Evolutionary conservation across 352 stramenopile genomes (phyloP), one percentile per base, ranked within the genome.

Genomic region (Pythium plurisporium): DNA sequence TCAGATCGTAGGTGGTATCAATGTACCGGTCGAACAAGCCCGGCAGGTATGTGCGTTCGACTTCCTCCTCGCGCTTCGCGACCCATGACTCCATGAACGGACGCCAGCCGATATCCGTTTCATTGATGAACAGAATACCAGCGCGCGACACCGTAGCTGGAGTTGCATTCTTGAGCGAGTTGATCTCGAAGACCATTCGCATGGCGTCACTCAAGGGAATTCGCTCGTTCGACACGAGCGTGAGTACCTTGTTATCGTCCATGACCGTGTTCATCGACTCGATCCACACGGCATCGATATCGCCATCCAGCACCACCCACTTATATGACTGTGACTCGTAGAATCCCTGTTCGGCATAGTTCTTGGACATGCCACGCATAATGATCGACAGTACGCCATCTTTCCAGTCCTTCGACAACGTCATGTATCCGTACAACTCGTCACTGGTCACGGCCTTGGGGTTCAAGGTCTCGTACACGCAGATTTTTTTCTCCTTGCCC

Each of bases 1-100:
- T 97, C 49, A 98, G 81, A 46, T 98, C 94, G 40, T 89, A 92
- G 26, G 96, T 96, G 1, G 88, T 69, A 38, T 98, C 94, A 37
- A 99, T 84, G 58, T 99, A 99, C 52, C 97, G 96, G 64, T 98
- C 95, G 70, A 99, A 99, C 1, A 98, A 71, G 0, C 76, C 89
- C 6, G 89, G 94, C 1, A 99, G 65, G 55, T 93, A 94, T 45
- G 94, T 96, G 34, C 88, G 87, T 59, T 99, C 95, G 5, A 78
- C 76, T 58, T 96, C 95, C 52, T 95, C 77, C 49, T 96, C 85
- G 8, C 94, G 82, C 19, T 89, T 84, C 1, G 91, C 87, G 15
- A 98, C 84, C 96, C 96, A 99, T 7, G 89, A 98, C 62, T 99
- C 95, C 61, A 98, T 96, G 55, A 98, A 98, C 31, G 96, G 96